These are phyloP conservation scores for Teratosphaeria epicoccoides DNA, from an alignment of 2,329 filamentous ascomycete species.

Conservation along the genomic window DNA sequence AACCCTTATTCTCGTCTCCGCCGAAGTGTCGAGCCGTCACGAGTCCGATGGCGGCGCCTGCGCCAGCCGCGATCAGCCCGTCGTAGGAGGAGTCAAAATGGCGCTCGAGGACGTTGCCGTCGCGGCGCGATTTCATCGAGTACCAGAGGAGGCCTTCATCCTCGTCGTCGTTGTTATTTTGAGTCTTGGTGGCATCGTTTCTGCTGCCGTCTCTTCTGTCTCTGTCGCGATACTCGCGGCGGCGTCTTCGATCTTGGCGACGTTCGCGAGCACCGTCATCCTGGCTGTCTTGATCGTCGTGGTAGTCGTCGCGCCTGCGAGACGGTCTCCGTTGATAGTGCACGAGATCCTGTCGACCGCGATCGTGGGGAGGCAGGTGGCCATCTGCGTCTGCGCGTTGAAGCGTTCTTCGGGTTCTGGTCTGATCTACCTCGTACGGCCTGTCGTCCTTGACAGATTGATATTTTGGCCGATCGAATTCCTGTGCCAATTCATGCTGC, in stretches of 20 bases:
- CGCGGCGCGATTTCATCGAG: conserved; percentile 8
- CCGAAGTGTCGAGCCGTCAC: conserved; percentile 12
- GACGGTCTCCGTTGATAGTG: background rate
- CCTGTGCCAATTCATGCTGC: conserved; percentile 7
- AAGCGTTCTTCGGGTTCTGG: background rate
- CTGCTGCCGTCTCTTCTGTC: background rate
- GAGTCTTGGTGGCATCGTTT: background rate
- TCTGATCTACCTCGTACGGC: background rate
- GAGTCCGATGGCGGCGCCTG: conserved; percentile 14
- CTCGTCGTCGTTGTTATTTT: conserved; percentile 4
- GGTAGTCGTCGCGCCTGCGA: background rate
- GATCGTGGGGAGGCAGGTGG: background rate
- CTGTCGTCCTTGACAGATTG: background rate
- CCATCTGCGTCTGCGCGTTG: background rate
- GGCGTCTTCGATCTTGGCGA: background rate
- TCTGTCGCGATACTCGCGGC: background rate
- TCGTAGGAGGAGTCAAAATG: conserved; percentile 16
- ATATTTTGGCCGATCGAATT: background rate
- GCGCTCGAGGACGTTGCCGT: conserved; percentile 13
- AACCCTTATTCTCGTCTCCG: conserved; percentile 3
- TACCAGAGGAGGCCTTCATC: conserved; percentile 9
- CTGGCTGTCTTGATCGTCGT: conserved; percentile 4
- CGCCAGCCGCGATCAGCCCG: conserved; percentile 13
- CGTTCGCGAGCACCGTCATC: conserved; percentile 2
- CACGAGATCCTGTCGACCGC: background rate